phyloP scores from a whole-genome alignment of 352 stramenopile genomes.

The Globisporangium rhizosaccharum region DNA sequence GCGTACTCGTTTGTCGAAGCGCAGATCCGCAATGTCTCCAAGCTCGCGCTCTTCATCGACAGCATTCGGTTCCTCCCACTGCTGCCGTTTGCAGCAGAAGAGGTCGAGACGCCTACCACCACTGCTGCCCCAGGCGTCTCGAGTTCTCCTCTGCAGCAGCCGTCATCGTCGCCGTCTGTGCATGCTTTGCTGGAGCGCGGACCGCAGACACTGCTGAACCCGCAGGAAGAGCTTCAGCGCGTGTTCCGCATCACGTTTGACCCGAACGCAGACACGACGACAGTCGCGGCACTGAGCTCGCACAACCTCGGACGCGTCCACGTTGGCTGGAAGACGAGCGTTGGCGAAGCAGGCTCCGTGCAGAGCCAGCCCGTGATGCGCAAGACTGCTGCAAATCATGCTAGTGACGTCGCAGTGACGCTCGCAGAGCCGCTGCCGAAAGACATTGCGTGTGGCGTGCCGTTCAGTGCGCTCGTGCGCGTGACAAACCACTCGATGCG shows the following conservation, averaged over 20 bases:
- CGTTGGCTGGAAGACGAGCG: conserved; percentile 77
- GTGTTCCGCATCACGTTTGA: conserved; percentile 59
- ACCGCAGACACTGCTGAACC: conserved; percentile 60
- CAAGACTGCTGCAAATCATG: conserved; percentile 27
- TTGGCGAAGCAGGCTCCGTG: conserved; percentile 74
- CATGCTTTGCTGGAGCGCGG: conserved; percentile 26
- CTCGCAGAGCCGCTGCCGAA: conserved; percentile 37
- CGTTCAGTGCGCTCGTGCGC: conserved; percentile 45
- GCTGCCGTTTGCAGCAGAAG: conserved; percentile 41
- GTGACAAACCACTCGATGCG: conserved; percentile 70
- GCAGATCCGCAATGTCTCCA: conserved; percentile 80
- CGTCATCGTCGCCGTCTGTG: not conserved
- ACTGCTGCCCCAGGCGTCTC: not conserved
- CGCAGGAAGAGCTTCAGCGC: conserved; percentile 75
- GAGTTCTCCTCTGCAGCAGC: conserved; percentile 3
- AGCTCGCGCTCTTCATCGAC: conserved; percentile 74
- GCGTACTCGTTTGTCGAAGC: conserved; percentile 49
- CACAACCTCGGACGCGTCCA: conserved; percentile 71
- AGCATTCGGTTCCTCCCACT: conserved; percentile 73
- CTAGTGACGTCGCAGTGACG: conserved; percentile 38
- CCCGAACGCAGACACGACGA: conserved; percentile 24
- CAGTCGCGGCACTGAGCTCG: conserved; percentile 34
- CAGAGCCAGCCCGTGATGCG: conserved; percentile 76
- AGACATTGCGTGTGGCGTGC: conserved; percentile 37
- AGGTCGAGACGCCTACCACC: conserved; percentile 27